phyloP scores from a whole-genome alignment of 129 eudicot genomes.

The Sambucus nigra region DNA sequence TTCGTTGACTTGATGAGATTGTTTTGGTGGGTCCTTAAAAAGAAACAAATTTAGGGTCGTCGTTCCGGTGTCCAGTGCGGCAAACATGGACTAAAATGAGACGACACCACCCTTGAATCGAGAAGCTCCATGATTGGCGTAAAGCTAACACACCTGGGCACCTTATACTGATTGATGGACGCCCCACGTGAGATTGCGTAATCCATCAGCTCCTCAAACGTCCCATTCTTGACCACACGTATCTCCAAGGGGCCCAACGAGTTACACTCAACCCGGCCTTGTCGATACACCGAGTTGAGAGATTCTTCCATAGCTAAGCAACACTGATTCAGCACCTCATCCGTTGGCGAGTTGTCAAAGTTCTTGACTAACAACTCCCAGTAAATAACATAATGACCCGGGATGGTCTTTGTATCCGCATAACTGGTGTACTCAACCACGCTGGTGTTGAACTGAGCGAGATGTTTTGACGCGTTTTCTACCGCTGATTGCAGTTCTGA shows the following conservation, averaged over 20 bases:
- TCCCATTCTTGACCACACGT: conserved; percentile 75
- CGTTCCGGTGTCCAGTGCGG: conserved; percentile 86
- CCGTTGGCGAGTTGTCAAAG: conserved; percentile 24
- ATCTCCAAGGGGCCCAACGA: conserved; percentile 88
- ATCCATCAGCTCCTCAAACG: conserved; percentile 90
- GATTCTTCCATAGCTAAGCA: conserved; percentile 82
- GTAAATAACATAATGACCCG: conserved; percentile 86
- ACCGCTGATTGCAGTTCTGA: conserved; percentile 76
- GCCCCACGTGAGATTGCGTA: conserved; percentile 92
- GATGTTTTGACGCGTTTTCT: conserved; percentile 52
- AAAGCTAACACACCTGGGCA: conserved; percentile 80
- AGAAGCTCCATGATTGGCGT: conserved; percentile 86
- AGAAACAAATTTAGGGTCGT: conserved; percentile 56
- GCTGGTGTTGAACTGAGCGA: conserved; percentile 35
- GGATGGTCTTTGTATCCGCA: conserved; percentile 72
- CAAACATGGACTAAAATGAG: conserved; percentile 66
- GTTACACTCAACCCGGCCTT: conserved; percentile 78
- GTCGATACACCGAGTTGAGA: conserved; percentile 80
- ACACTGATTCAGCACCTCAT: conserved; percentile 41
- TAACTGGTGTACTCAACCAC: conserved; percentile 87
- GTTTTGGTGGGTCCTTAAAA: conserved; percentile 17
- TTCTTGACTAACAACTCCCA: conserved; percentile 76
- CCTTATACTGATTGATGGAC: conserved; percentile 86
- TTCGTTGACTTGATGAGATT: too few relatives aligned
- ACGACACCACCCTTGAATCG: conserved; percentile 83